Base-by-base conservation (phyloP, 2,329 filamentous ascomycete species). In the Macrophomina pseudophaseolina region DNA sequence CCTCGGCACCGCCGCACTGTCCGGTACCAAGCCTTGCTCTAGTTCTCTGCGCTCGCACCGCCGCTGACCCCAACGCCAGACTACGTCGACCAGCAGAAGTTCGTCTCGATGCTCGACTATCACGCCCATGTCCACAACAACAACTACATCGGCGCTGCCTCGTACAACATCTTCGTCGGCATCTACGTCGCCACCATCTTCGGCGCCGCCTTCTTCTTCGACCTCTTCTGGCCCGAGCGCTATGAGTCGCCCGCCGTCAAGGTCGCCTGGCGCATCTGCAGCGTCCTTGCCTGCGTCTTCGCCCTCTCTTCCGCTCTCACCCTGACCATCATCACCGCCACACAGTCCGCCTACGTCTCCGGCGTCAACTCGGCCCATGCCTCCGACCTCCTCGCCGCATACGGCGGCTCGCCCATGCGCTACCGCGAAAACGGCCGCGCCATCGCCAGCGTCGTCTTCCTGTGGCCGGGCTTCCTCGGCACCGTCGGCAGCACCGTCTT, bases 121-220 rank as follows among this genome's bases (percentile, higher is more conserved):
- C 74, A 74, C 16, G 80, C 81, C 5, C 75, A 78, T 5, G 79
- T 85, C 14, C 80, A 85, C 73, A 87, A 87, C 72, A 82, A 87
- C 73, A 80, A 86, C 71, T 86, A 84, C 68, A 75, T 88, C 68
- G 85, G 85, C 32, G 82, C 84, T 8, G 83, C 82, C 1, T 83
- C 82, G 1, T 88, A 83, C 77, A 87, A 88, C 72, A 86, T 88
- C 71, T 87, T 86, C 68, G 82, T 85, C 7, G 86, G 86, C 23
- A 79, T 88, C 38, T 85, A 82, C 18, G 82, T 87, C 8, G 85
- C 85, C 14, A 85, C 82, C 53, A 83, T 88, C 70, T 88, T 88
- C 70, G 85, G 85, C 28, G 81, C 82, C 0, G 86, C 82, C 0
- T 88, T 88, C 78, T 87, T 88, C 79, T 87, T 88, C 74, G 86